Base-by-base conservation (phyloP, 2,329 filamentous ascomycete genomes). In the Nakataea oryzae region DNA sequence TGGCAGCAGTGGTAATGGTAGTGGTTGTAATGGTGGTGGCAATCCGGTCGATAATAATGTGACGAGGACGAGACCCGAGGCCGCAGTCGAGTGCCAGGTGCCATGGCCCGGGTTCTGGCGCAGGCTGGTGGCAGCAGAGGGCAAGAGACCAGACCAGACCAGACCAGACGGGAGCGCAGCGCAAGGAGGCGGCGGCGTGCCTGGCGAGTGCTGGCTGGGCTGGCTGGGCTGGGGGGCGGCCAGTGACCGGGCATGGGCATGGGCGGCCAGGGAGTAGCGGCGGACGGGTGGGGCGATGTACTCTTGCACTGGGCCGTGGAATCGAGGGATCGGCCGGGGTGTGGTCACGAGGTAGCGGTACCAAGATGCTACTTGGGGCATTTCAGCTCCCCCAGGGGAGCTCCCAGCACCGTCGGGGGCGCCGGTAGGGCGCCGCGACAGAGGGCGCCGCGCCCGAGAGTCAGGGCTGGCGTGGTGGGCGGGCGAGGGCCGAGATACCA, bases 401-500 rank as follows among this genome's bases (percentile, higher is more conserved):
- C 12, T 32, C 41, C 41, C 41, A 50, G 41, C 17, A 50, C 41
- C 14, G 34, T 47, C 34, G 34, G 34, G 34, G 11, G 34, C 34
- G 34, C 34, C 34, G 34, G 34, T 21, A 47, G 34, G 34, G 21
- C 34, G 34, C 34, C 34, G 5, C 34, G 13, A 41, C 34, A 47
- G 34, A 47, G 34, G 30, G 34, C 14, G 34, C 34, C 34, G 34
- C 34, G 34, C 14, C 14, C 6, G 41, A 50, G 41, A 50, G 63
- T 50, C 41, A 50, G 63, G 63, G 61, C 63, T 56, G 60, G 57
- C 57, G 59, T 55, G 62, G 64, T 62, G 54, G 63, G 54, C 54
- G 24, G 55, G 64, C 63, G 41, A 47, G 34, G 17, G 14, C 34
- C 34, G 41, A n/a, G 41, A n/a, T 50, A n/a, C 17, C 41, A 21